Conservation (phyloP, 805 yeast species). For the Wickerhamiella azyma region DNA sequence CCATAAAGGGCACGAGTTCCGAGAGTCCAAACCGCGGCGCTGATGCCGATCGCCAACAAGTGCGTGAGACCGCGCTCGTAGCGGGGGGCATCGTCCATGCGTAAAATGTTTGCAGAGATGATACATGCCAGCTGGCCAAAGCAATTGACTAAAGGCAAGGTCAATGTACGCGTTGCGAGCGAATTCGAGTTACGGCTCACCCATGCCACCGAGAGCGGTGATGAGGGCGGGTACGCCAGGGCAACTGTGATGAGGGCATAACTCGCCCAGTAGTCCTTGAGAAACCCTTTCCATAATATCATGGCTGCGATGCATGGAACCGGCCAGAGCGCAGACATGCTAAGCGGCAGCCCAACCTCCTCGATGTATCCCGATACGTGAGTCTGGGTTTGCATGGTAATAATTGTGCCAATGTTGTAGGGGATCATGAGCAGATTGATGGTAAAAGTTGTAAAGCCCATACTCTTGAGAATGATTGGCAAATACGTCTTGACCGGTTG, state of each 20-base stretch:
- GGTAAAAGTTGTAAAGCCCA: constrained; percentile 39
- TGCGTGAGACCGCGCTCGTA: constrained; percentile 43
- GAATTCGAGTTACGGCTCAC: constrained; percentile 49
- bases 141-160: constrained; percentile 54
- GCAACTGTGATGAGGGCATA: constrained; percentile 22
- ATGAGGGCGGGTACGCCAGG: constrained; percentile 20
- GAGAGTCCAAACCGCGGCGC: constrained; percentile 14
- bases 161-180: constrained; percentile 49
- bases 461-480: constrained; percentile 34
- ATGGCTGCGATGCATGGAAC: constrained; percentile 14
- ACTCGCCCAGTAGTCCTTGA: constrained; percentile 21
- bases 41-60: constrained; percentile 19
- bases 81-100: constrained; percentile 42
- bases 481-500: constrained; percentile 31
- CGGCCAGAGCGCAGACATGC: constrained; percentile 15
- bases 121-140: constrained; percentile 47
- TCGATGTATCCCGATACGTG: constrained; percentile 9
- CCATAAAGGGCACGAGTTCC: constrained; percentile 25
- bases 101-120: constrained; percentile 41
- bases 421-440: constrained; percentile 44
- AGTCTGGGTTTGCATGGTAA: constrained; percentile 18
- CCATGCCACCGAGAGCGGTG: constrained; percentile 28
- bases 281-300: constrained; percentile 19
- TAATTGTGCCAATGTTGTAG: constrained; percentile 21
- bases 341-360: constrained; percentile 12